Percentiles rank a stretch among this genome's conserved stretches.
These are phyloP conservation scores for Remersonia thermophila DNA, from an alignment of 2,329 filamentous ascomycete species.

Conservation along the genomic window DNA sequence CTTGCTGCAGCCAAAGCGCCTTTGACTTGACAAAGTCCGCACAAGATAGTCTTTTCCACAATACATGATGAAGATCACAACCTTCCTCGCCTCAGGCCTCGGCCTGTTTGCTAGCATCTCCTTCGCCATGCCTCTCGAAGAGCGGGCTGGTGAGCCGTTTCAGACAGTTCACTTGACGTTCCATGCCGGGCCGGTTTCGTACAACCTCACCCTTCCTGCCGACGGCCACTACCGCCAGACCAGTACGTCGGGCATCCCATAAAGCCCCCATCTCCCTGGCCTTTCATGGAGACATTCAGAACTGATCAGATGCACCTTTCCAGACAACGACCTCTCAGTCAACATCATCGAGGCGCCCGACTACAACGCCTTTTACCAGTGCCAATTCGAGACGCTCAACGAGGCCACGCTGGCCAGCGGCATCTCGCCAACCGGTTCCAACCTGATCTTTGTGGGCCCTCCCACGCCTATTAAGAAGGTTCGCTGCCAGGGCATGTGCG, in stretches of 20 bases:
- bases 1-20: not conserved
- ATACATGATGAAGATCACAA: conserved; percentile 9
- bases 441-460: conserved; percentile 32
- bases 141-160: conserved; percentile 11
- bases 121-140: conserved; percentile 13
- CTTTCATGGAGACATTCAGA: not conserved
- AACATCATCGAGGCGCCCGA: conserved; percentile 23
- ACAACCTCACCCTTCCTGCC: conserved; percentile 29
- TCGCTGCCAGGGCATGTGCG: conserved; percentile 30
- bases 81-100: conserved; percentile 5
- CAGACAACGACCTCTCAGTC: conserved; percentile 27
- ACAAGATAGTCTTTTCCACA: not conserved
- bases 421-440: conserved; percentile 21
- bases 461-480: conserved; percentile 32
- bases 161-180: conserved; percentile 33
- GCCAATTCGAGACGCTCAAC: conserved; percentile 30
- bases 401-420: conserved; percentile 22
- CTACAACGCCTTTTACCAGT: conserved; percentile 30
- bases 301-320: not conserved
- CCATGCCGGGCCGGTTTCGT: conserved; percentile 29
- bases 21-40: too few relatives aligned
- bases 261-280: not conserved
- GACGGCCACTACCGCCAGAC: conserved; percentile 28
- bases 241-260: conserved; percentile 19
- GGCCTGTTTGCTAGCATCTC: conserved; percentile 4